phyloP scores from a whole-genome alignment of 2,329 filamentous ascomycete genomes.

The Penicillium fuscoglaucum region DNA sequence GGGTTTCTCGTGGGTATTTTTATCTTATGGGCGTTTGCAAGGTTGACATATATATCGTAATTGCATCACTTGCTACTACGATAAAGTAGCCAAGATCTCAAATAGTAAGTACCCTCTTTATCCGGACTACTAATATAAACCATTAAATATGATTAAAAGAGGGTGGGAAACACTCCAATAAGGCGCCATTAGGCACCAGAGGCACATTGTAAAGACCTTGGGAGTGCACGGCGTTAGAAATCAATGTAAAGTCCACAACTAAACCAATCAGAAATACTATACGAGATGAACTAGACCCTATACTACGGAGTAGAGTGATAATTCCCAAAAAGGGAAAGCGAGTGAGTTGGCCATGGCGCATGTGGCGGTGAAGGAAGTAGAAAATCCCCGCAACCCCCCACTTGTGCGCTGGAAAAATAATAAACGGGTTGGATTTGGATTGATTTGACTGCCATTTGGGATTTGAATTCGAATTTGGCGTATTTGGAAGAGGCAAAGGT shows the following conservation, averaged over 20 bases:
- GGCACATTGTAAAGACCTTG: neutral
- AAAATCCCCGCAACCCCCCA: slow-evolving; percentile 26
- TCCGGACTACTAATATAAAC: neutral
- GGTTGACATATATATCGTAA: neutral
- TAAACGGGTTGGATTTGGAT: neutral
- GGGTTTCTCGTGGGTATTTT: neutral
- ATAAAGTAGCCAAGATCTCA: neutral
- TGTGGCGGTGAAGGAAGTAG: slow-evolving; percentile 29
- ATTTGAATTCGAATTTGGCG: neutral
- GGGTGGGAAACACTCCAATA: neutral
- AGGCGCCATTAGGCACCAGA: neutral
- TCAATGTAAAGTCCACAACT: neutral
- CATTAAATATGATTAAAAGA: neutral
- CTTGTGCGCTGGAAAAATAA: slow-evolving; percentile 12
- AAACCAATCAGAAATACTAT: neutral
- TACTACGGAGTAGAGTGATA: neutral
- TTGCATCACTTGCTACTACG: neutral
- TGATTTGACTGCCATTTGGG: neutral
- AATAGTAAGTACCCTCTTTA: neutral
- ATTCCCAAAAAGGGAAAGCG: slow-evolving; percentile 20
- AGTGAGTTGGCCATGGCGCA: slow-evolving; percentile 29
- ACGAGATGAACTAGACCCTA: neutral
- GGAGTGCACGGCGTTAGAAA: neutral
- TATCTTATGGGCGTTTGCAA: neutral
- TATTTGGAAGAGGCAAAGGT: neutral